These are phyloP conservation scores for Blastobotrys petasosporus DNA, from an alignment of 1,139 yeast genomes.

Conservation along the genomic window DNA sequence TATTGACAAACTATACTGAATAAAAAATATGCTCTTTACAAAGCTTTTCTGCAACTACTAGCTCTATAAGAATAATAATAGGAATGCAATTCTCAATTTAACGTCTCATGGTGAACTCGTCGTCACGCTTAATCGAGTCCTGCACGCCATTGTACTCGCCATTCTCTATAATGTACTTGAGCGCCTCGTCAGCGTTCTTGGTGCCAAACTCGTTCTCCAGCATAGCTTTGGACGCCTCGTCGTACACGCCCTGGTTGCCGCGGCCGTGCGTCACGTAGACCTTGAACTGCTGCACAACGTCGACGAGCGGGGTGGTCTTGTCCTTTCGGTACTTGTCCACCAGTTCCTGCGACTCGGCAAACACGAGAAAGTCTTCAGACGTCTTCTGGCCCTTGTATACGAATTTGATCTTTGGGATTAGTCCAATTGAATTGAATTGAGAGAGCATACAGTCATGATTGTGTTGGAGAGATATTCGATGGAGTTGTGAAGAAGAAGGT, in stretches of 20 bases:
- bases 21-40: too few relatives aligned
- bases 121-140: conserved; percentile 1
- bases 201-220: conserved; percentile 63
- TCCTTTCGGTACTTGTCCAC: conserved; percentile 47
- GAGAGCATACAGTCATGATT: background rate
- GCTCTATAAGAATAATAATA: too few relatives aligned
- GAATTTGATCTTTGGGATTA: conserved; percentile 25
- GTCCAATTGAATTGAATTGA: background rate
- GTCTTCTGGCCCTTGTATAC: conserved; percentile 55
- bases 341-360: conserved; percentile 50
- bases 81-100: too few relatives aligned
- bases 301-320: conserved; percentile 50
- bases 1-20: too few relatives aligned
- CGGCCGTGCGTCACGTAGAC: conserved; percentile 52
- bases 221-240: conserved; percentile 64
- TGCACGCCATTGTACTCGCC: conserved; percentile 45
- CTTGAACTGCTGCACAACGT: conserved; percentile 59
- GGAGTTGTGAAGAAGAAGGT: too few relatives aligned
- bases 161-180: conserved; percentile 48
- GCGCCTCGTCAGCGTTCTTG: conserved; percentile 35
- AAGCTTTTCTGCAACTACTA: too few relatives aligned
- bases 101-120: conserved; percentile 1
- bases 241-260: conserved; percentile 67
- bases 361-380: conserved; percentile 57
- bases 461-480: too few relatives aligned